Percentiles rank a stretch among this genome's conserved stretches.
These are phyloP conservation scores for Beauveria asiatica DNA, from an alignment of 2,329 filamentous ascomycete species.

Conservation along the genomic window DNA sequence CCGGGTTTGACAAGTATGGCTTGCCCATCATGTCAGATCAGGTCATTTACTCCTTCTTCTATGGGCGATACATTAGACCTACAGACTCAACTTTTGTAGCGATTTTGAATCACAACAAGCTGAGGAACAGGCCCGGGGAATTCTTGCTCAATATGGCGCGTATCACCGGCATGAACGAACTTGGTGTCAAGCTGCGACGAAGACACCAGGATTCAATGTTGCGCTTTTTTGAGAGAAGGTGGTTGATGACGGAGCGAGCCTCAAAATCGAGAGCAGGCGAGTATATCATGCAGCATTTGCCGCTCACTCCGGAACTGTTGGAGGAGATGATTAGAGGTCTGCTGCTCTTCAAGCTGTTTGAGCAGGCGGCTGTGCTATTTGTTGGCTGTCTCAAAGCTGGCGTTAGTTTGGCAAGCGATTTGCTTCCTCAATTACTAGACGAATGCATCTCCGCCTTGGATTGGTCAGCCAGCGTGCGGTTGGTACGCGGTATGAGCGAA, in stretches of 20 bases:
- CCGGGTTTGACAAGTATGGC: constrained; percentile 49
- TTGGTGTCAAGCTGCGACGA: constrained; percentile 31
- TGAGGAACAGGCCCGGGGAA: constrained; percentile 29
- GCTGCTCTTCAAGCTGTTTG: constrained; percentile 36
- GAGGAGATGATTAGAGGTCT: constrained; percentile 40
- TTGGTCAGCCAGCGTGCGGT: constrained; percentile 25
- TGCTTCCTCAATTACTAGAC: constrained; percentile 32
- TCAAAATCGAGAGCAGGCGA: constrained; percentile 21
- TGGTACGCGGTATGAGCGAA: constrained; percentile 22
- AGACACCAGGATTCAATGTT: constrained; percentile 21
- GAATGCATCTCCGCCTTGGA: constrained; percentile 34
- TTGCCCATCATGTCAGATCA: constrained; percentile 41
- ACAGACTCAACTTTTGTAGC: constrained; percentile 41
- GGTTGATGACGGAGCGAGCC: constrained; percentile 19
- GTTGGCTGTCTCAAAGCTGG: constrained; percentile 29
- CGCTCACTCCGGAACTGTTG: constrained; percentile 30
- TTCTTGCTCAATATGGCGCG: constrained; percentile 38
- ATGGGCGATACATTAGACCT: constrained; percentile 34
- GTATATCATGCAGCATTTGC: constrained; percentile 32
- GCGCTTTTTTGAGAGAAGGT: constrained; percentile 13
- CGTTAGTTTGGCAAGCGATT: constrained; percentile 21
- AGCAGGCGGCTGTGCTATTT: constrained; percentile 36
- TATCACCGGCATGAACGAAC: constrained; percentile 35
- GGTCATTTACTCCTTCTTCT: constrained; percentile 44
- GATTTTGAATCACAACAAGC: constrained; percentile 42